Percentiles rank a stretch among this genome's conserved stretches.
phyloP scores from a whole-genome alignment of 331 rosid genomes.

The Malus hybrid region DNA sequence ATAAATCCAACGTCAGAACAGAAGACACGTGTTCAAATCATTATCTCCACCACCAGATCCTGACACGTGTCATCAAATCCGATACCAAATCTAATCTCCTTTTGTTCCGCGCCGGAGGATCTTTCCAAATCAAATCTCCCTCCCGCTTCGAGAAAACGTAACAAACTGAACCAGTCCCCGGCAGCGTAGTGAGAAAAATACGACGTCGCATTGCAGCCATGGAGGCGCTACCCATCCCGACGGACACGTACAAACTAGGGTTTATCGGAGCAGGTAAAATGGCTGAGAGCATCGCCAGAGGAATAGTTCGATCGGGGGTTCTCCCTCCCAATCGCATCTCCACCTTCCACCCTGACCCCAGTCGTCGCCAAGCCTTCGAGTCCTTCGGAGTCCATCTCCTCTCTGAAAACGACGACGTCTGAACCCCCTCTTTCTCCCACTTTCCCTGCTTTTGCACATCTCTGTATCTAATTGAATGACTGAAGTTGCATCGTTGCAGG shows the following conservation, averaged over 20 bases:
- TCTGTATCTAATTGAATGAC: background rate
- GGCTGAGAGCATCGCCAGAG: conserved; percentile 93
- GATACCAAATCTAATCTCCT: background rate
- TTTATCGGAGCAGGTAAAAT: conserved; percentile 97
- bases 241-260: conserved; percentile 59
- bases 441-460: background rate
- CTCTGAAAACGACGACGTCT: conserved; percentile 56
- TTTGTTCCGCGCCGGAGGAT: background rate
- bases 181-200: background rate
- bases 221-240: conserved; percentile 53
- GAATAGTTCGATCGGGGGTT: conserved; percentile 61
- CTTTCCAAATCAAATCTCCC: background rate
- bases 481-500: conserved; percentile 31
- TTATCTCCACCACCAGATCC: too few relatives aligned
- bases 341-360: conserved; percentile 46
- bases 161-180: background rate
- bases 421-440: background rate
- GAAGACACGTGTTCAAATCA: background rate
- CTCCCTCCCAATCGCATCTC: conserved; percentile 67
- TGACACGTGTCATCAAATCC: background rate
- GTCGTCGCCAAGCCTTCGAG: conserved; percentile 55
- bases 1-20: background rate
- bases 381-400: conserved; percentile 64
- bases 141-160: too few relatives aligned
- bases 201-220: conserved; percentile 14